A percentile compares a stretch with the other conserved stretches of the same genome.
Conservation (phyloP, 2,329 filamentous ascomycete genomes). For the Dactylellina drechsleri region DNA sequence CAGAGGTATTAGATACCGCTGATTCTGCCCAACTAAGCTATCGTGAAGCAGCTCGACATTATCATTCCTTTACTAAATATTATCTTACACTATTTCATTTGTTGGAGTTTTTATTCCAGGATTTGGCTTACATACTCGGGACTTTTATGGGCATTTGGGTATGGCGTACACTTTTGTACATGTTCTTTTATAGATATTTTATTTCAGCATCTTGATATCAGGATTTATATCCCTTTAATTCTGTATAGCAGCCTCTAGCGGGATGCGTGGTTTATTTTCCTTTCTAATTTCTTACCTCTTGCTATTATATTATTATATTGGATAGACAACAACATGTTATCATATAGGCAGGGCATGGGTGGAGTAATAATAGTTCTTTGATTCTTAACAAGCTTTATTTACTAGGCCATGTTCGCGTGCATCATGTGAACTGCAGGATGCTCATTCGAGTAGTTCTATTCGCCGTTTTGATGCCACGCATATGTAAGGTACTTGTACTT, state of each 20-base stretch:
- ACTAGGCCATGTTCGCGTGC: too few species aligned
- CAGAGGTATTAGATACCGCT: constrained; percentile 63
- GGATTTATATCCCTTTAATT: constrained; percentile 19
- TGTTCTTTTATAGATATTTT: constrained; percentile 17
- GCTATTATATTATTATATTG: too few species aligned
- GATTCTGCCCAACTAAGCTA: not conserved
- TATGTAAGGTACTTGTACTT: too few species aligned
- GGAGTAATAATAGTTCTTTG: constrained; percentile 22
- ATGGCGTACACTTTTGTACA: constrained; percentile 33
- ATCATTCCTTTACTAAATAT: too few species aligned
- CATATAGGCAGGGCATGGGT: constrained; percentile 14
- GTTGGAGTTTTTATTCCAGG: constrained; percentile 8
- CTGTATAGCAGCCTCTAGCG: constrained; percentile 28
- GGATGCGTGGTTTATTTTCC: constrained; percentile 7
- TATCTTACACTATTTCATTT: not conserved
- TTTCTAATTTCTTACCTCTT: constrained; percentile 3
- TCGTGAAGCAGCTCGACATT: not conserved
- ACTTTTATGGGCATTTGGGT: constrained; percentile 49
- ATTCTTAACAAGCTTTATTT: too few species aligned
- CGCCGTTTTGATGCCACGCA: too few species aligned
- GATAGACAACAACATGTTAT: constrained; percentile 1
- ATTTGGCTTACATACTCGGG: constrained; percentile 23
- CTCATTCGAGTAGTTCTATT: too few species aligned
- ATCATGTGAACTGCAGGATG: too few species aligned
- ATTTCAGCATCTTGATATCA: constrained; percentile 12